Base-by-base conservation (phyloP, 345 rosid genomes). In the Hibiscus mutabilis region DNA sequence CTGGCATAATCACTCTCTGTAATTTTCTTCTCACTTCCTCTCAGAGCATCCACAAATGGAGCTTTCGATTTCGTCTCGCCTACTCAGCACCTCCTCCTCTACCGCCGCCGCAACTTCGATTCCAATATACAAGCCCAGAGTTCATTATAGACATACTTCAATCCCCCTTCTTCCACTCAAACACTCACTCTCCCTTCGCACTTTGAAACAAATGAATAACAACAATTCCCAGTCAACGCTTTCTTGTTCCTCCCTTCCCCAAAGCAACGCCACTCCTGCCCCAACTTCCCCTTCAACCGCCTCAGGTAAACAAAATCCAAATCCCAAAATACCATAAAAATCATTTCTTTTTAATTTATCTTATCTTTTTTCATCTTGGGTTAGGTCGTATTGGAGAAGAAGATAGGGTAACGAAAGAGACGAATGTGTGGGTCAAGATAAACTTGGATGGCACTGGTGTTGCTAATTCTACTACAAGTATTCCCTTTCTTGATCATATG, bases 401-500 rank as follows among this genome's bases (percentile, higher is more conserved):
- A 77, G 85, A 86, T 76, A 86, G 97, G 82, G 91, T 84, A 21
- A 90, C 97, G 6, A 90, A 84, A 75, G 99, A 92, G 75, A 92
- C 97, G 42, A 83, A 92, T 73, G 97, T 95, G 67, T 83, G 76
- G 0, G 98, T 91, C 44, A 86, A 79, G 77, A 82, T 96, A 6
- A 86, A 89, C 64, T 79, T 96, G 81, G 99, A 96, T 57, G 99
- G 98, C 14, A 82, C 84, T 19, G 98, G 99, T 22, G 72, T 88
- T 69, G 68, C 97, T n/a, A 93, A 92, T 78, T 87, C 94, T 16
- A 79, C 70, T 66, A 80, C 97, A 25, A 85, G 92, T 25, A 89
- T 92, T 56, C 94, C 96, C 12, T 95, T 95, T 72, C 89, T 95
- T 49, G 96, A 92, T 82, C 97, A 90, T 82, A 94, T 94, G 96